Conservation (phyloP, 441 rosid genomes). For the Isatis lusitanica region DNA sequence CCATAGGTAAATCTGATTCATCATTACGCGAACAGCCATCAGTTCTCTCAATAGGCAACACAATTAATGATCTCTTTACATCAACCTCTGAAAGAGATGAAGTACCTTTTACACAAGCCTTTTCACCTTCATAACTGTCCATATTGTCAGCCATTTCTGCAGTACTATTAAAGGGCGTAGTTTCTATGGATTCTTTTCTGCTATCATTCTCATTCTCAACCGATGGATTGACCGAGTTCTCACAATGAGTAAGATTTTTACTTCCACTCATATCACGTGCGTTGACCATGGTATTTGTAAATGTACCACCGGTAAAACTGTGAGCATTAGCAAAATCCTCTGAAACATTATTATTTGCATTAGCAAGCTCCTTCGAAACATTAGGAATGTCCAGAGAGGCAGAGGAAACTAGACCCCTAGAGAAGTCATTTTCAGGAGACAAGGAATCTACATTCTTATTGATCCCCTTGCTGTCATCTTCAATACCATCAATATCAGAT, state of each 20-base stretch:
- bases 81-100: slow-evolving; percentile 7
- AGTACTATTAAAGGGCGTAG: slow-evolving; percentile 1
- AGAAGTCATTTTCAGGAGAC: slow-evolving; percentile 33
- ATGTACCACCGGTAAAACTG: slow-evolving; percentile 21
- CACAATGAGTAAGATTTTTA: slow-evolving; percentile 33
- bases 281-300: slow-evolving; percentile 19
- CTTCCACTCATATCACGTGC: slow-evolving; percentile 33
- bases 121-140: slow-evolving; percentile 2
- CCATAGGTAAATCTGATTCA: slow-evolving; percentile 27
- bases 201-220: slow-evolving; percentile 35
- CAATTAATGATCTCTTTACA: slow-evolving; percentile 1
- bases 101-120: slow-evolving; percentile 10
- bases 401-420: slow-evolving; percentile 30
- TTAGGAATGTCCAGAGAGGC: slow-evolving; percentile 27
- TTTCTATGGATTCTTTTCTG: slow-evolving; percentile 31
- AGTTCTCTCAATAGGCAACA: background rate
- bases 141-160: slow-evolving; percentile 17
- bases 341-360: slow-evolving; percentile 30
- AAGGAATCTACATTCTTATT: slow-evolving; percentile 30
- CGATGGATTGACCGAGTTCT: slow-evolving; percentile 22
- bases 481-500: slow-evolving; percentile 32
- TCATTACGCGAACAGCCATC: slow-evolving; percentile 19
- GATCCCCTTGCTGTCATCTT: slow-evolving; percentile 34
- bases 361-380: slow-evolving; percentile 40
- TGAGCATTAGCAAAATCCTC: slow-evolving; percentile 35